phyloP scores from a whole-genome alignment of 2,329 filamentous ascomycete genomes.

The Aureobasidium lini region DNA sequence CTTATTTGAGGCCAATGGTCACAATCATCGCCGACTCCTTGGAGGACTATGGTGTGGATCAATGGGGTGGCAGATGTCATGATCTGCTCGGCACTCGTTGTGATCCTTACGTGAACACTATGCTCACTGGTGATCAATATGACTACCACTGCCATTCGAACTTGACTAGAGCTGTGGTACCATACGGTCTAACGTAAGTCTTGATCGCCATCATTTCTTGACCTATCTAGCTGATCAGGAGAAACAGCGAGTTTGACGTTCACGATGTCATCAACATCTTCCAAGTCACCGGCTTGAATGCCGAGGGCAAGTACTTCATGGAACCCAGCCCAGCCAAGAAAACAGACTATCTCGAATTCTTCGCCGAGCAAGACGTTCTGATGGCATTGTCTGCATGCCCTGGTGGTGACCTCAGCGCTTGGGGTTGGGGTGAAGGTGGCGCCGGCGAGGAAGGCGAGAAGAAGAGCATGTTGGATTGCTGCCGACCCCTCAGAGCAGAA shows the following conservation, averaged over 20 bases:
- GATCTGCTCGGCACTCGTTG: slow-evolving; percentile 73
- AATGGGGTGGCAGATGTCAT: slow-evolving; percentile 60
- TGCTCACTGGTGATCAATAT: slow-evolving; percentile 63
- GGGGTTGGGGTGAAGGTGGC: slow-evolving; percentile 63
- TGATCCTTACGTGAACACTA: slow-evolving; percentile 73
- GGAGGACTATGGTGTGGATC: slow-evolving; percentile 31
- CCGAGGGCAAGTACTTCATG: slow-evolving; percentile 70
- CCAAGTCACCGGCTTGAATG: slow-evolving; percentile 72
- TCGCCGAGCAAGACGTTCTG: slow-evolving; percentile 70
- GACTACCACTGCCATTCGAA: slow-evolving; percentile 84
- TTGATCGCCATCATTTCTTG: no score
- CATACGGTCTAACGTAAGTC: slow-evolving; percentile 50
- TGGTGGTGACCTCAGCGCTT: slow-evolving; percentile 72
- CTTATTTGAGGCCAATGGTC: slow-evolving; percentile 66
- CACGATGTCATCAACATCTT: slow-evolving; percentile 85
- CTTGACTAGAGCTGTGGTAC: slow-evolving; percentile 62
- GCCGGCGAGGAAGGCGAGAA: slow-evolving; percentile 53
- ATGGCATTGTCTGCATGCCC: slow-evolving; percentile 63
- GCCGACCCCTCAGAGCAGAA: slow-evolving; percentile 66
- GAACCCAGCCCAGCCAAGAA: slow-evolving; percentile 49
- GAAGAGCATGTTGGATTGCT: slow-evolving; percentile 62
- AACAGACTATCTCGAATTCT: slow-evolving; percentile 63
- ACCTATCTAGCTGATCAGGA: neutral
- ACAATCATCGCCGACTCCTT: slow-evolving; percentile 64
- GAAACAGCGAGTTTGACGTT: slow-evolving; percentile 55